Conservation (phyloP, 2,329 filamentous ascomycete genomes). For the Macrophomina tecta region DNA sequence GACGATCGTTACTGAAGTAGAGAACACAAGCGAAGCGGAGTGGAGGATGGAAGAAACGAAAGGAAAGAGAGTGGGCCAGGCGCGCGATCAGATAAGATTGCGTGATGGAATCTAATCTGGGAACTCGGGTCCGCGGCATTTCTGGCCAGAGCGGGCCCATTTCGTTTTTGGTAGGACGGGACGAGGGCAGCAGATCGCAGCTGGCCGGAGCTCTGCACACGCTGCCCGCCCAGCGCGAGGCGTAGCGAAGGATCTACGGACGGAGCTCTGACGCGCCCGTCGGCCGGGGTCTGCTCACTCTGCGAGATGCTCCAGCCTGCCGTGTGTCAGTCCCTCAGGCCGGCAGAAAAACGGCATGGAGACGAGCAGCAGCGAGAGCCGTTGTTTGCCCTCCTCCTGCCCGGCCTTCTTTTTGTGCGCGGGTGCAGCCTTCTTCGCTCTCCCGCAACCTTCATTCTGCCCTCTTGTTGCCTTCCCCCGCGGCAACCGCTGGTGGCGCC, state of each 20-base stretch:
- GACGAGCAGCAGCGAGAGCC: too few species aligned
- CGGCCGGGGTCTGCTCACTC: neutral
- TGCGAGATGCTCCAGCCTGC: neutral
- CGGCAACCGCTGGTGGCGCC: neutral
- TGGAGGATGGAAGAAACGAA: neutral
- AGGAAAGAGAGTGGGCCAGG: neutral
- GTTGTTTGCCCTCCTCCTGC: neutral
- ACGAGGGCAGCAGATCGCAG: neutral
- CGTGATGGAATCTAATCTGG: conserved; percentile 6
- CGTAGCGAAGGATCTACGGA: neutral
- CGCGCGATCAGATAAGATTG: conserved; percentile 22
- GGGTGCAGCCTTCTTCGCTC: neutral
- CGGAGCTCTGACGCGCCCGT: neutral
- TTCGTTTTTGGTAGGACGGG: neutral
- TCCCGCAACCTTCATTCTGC: neutral
- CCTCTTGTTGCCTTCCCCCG: neutral
- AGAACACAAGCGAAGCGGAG: neutral
- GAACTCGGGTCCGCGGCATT: conserved; percentile 14
- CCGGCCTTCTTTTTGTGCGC: neutral
- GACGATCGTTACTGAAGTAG: neutral
- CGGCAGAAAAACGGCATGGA: neutral
- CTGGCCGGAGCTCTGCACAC: neutral
- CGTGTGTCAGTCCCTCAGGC: neutral
- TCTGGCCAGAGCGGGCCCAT: neutral
- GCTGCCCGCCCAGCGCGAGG: neutral